Percentiles rank a stretch among this genome's conserved stretches.
phyloP scores from a whole-genome alignment of 768 basidiomycete genomes.

The Amanita muscaria region DNA sequence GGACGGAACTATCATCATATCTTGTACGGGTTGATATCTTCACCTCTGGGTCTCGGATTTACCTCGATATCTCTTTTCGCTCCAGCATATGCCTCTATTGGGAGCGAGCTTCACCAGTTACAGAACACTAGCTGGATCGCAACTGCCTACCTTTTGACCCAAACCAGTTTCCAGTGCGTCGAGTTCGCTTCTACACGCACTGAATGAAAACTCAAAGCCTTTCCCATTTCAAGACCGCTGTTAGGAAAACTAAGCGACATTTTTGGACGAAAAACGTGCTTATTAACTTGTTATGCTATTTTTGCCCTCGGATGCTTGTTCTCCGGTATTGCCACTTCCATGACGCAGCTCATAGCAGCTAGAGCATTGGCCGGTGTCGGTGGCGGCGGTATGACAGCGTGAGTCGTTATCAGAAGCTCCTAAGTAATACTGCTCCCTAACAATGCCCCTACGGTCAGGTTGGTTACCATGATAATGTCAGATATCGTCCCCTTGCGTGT shows the following conservation, averaged over 20 bases:
- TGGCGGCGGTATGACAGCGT: slow-evolving; percentile 59
- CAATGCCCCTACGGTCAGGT: no score
- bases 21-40: no score
- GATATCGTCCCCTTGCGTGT: slow-evolving; percentile 55
- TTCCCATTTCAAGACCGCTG: slow-evolving; percentile 33
- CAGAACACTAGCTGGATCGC: slow-evolving; percentile 64
- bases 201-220: not conserved
- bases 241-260: slow-evolving; percentile 62
- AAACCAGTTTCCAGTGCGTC: slow-evolving; percentile 51
- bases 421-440: no score
- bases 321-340: slow-evolving; percentile 44
- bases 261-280: slow-evolving; percentile 50
- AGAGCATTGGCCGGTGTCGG: slow-evolving; percentile 53
- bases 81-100: slow-evolving; percentile 47
- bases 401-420: slow-evolving; percentile 20
- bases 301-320: slow-evolving; percentile 46
- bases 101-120: slow-evolving; percentile 50
- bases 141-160: slow-evolving; percentile 52
- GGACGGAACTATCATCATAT: slow-evolving; percentile 42
- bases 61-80: no score
- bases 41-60: no score
- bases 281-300: slow-evolving; percentile 44
- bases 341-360: slow-evolving; percentile 44
- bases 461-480: slow-evolving; percentile 58
- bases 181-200: not conserved